These are phyloP conservation scores for Inonotus obliquus DNA, from an alignment of 1,284 basidiomycete genomes.

Conservation along the genomic window DNA sequence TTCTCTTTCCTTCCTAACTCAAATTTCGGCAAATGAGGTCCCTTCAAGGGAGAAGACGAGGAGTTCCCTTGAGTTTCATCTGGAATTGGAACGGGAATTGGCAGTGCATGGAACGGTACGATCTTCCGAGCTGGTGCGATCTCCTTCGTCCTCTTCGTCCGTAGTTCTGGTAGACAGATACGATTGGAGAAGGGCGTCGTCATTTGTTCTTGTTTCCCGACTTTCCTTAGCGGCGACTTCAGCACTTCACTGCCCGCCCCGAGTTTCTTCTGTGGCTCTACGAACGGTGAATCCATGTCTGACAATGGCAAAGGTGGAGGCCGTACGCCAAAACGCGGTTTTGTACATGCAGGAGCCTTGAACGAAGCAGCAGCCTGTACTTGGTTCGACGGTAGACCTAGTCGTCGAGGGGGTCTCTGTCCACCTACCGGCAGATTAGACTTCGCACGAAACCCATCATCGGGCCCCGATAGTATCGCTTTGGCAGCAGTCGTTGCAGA, in stretches of 20 bases:
- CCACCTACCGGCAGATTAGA: not conserved
- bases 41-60: not conserved
- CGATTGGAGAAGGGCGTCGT: not conserved
- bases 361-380: not conserved
- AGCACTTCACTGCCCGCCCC: not conserved
- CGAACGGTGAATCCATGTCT: not conserved
- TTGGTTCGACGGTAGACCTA: not conserved
- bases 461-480: not conserved
- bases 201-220: not conserved
- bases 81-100: not conserved
- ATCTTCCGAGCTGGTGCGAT: conserved; percentile 8
- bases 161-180: not conserved
- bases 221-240: not conserved
- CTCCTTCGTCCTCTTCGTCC: not conserved
- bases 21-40: conserved; percentile 3
- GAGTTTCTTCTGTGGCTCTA: not conserved
- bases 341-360: not conserved
- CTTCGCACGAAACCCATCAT: not conserved
- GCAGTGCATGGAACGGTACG: conserved; percentile 6
- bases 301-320: not conserved
- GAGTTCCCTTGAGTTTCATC: not conserved
- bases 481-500: not conserved
- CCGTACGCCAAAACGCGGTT: not conserved
- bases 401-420: not conserved
- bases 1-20: not conserved